Evolutionary conservation across 805 yeast genomes (phyloP), one percentile per base, ranked within the genome.

Genomic region (Cyberlindnera samutprakarnensis): DNA sequence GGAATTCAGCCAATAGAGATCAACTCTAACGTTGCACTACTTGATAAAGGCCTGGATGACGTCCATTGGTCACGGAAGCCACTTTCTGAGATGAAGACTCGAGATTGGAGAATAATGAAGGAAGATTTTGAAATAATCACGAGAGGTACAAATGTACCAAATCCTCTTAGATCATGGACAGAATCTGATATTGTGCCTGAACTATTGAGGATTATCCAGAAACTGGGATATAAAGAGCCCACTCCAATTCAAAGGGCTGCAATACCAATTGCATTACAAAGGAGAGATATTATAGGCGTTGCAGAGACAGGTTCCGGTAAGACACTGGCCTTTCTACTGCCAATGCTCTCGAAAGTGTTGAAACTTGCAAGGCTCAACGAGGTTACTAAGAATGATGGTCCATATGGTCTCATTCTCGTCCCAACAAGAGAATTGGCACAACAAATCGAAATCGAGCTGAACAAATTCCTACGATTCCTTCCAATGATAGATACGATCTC

Each of bases 251-350:
- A 90, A 53, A 61, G 96, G 40, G 92, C 94, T 0, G 70, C 96
- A 0, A 74, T 90, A 5, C 96, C 96, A 0, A 59, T 78, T 17
- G 78, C 80, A 0, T 46, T 78, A 15, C 52, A 61, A 0, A 61
- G 68, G 4, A 57, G 73, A 16, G 96, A 90, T 53, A 63, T 84
- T 2, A 66, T 88, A 14, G 97, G 95, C 11, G 71, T 88, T n/a
- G 96, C 97, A 0, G 87, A 87, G 44, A 90, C 98, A 0, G 98
- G 98, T 10, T 83, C 95, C 2, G 98, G 98, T 46, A 90, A 92
- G 52, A 90, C 98, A 0, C 62, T 88, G 10, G 80, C 94, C 2
- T 90, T 78, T 55, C 53, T 83, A 9, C 55, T 90, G 2, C 97
- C 98, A 0, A 56, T 85, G 31, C 49, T 83, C 8, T 53, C 74